Conservation (phyloP, 495 filamentous ascomycete species). For the Hypomontagnella monticulosa region DNA sequence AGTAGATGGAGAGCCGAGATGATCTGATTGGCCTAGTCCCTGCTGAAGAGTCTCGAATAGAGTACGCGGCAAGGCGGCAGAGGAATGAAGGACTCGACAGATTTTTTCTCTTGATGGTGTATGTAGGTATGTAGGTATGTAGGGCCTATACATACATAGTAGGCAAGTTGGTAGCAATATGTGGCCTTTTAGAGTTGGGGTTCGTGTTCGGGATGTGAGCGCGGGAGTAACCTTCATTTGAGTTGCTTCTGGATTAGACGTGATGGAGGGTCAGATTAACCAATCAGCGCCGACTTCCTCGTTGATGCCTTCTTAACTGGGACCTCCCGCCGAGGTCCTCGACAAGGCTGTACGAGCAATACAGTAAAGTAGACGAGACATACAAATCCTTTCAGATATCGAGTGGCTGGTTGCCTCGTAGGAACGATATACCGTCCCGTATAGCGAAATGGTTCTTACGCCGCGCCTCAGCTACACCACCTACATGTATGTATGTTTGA, state of each 20-base stretch:
- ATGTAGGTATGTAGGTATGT: too few species aligned
- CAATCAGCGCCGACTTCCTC: conserved; percentile 17
- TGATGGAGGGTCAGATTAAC: conserved; percentile 39
- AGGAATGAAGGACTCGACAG: conserved; percentile 14
- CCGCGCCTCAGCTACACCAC: conserved; percentile 11
- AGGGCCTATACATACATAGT: too few species aligned
- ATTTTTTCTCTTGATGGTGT: conserved; percentile 29
- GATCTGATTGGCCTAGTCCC: conserved; percentile 22
- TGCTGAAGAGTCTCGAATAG: conserved; percentile 38
- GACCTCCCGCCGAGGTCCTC: conserved; percentile 39
- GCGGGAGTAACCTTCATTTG: conserved; percentile 44
- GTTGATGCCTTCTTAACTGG: conserved; percentile 46
- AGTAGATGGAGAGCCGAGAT: conserved; percentile 4
- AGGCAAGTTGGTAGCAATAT: conserved; percentile 26
- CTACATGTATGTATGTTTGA: conserved; percentile 7
- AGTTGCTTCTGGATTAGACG: conserved; percentile 30
- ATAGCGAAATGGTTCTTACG: not conserved
- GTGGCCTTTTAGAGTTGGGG: conserved; percentile 39
- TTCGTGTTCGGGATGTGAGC: conserved; percentile 45
- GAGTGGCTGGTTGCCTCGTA: not conserved
- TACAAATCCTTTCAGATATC: conserved; percentile 28
- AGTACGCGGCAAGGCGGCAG: conserved; percentile 39
- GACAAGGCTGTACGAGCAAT: conserved; percentile 35
- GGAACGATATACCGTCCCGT: not conserved
- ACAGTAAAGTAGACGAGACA: conserved; percentile 29